A percentile compares a stretch with the other conserved stretches of the same genome.
These are phyloP conservation scores for Linderniella brevidens DNA, from an alignment of 257 asterid species.

Conservation along the genomic window DNA sequence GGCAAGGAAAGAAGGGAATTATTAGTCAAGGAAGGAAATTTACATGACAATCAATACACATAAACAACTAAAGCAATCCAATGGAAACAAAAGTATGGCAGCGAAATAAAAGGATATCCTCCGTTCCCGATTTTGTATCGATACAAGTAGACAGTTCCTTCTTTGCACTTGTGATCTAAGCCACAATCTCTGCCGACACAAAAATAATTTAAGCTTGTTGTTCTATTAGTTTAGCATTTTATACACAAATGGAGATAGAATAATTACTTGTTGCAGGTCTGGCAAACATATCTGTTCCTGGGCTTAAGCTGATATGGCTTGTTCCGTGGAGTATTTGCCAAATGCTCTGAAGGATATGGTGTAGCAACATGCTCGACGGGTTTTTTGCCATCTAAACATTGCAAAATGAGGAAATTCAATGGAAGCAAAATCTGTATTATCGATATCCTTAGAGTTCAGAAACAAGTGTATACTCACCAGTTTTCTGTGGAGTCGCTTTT, in stretches of 20 bases:
- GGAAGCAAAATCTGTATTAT: neutral
- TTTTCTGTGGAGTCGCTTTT: slow-evolving; percentile 48
- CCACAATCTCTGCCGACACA: slow-evolving; percentile 31
- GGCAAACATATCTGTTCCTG: slow-evolving; percentile 39
- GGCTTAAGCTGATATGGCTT: slow-evolving; percentile 37
- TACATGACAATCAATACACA: too few species aligned
- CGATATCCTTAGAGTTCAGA: neutral
- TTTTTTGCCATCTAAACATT: slow-evolving; percentile 46
- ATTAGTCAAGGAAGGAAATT: too few species aligned
- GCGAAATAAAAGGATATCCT: too few species aligned
- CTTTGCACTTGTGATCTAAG: too few species aligned
- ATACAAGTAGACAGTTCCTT: too few species aligned
- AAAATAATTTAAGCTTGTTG: neutral
- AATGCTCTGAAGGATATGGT: slow-evolving; percentile 50
- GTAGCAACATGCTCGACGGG: slow-evolving; percentile 42
- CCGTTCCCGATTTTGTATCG: too few species aligned
- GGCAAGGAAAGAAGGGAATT: too few species aligned
- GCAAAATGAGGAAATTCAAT: too few species aligned
- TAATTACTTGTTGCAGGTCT: slow-evolving; percentile 45
- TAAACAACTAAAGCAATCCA: too few species aligned
- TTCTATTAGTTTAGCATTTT: neutral
- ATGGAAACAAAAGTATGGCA: too few species aligned
- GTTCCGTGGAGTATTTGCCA: slow-evolving; percentile 37
- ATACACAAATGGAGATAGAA: neutral
- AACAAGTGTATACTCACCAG: slow-evolving; percentile 25